phyloP scores from a whole-genome alignment of 768 basidiomycete genomes.

The Lentinula sp. region DNA sequence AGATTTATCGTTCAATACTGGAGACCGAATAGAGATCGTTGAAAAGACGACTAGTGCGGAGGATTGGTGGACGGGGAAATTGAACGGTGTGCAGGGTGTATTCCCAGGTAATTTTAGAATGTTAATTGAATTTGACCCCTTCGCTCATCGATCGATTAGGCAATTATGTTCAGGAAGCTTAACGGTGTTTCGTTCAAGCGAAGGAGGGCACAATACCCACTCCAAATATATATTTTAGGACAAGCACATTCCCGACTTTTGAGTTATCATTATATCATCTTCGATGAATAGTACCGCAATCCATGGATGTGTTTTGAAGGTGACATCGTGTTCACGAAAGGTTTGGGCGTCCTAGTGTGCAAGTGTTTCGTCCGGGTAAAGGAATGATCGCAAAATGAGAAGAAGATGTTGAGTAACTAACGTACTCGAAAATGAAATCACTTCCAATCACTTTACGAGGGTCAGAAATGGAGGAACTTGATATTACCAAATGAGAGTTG shows the following conservation, averaged over 20 bases:
- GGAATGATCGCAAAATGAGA: neutral
- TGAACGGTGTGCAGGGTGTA: constrained; percentile 80
- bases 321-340: neutral
- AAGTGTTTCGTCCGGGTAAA: neutral
- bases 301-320: no score
- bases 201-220: neutral
- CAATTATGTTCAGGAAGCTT: constrained; percentile 62
- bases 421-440: no score
- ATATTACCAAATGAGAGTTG: no score
- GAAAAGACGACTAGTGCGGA: constrained; percentile 77
- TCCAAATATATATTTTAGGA: neutral
- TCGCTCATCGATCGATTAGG: constrained; percentile 26
- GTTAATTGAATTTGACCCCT: neutral
- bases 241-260: neutral
- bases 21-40: constrained; percentile 88
- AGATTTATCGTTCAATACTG: constrained; percentile 83
- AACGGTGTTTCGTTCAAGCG: constrained; percentile 1
- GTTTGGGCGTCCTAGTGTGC: neutral
- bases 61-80: constrained; percentile 96
- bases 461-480: no score
- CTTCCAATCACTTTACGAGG: no score
- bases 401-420: no score
- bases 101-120: constrained; percentile 63
- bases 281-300: no score
- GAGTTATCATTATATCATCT: neutral